Conservation (phyloP, 2,329 filamentous ascomycete species). For the Sordariomycetes sp. region DNA sequence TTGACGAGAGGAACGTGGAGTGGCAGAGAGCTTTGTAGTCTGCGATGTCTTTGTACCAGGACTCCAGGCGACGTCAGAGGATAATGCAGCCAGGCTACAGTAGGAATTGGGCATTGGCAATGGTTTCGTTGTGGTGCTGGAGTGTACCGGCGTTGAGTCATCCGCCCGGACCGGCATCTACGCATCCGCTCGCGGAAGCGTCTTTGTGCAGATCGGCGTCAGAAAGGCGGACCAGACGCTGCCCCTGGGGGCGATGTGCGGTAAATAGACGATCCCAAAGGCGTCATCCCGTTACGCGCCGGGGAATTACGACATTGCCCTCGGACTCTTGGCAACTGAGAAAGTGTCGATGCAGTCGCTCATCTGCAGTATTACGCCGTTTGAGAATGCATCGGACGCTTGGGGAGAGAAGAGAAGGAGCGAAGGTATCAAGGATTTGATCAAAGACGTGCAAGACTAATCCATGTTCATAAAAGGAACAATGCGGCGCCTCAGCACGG, state of each 20-base stretch:
- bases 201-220: constrained; percentile 42
- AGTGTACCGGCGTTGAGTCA: constrained; percentile 9
- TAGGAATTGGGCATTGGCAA: neutral
- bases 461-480: no score
- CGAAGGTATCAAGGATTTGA: constrained; percentile 11
- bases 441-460: constrained; percentile 4
- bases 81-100: constrained; percentile 10
- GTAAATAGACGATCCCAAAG: constrained; percentile 35
- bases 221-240: constrained; percentile 40
- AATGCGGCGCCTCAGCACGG: no score
- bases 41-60: neutral
- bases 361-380: constrained; percentile 1
- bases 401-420: constrained; percentile 9
- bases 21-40: constrained; percentile 14
- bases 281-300: constrained; percentile 36
- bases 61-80: constrained; percentile 7
- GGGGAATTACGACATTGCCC: constrained; percentile 11
- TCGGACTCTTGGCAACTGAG: constrained; percentile 3
- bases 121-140: constrained; percentile 7
- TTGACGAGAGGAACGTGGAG: constrained; percentile 21
- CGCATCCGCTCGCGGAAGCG: constrained; percentile 24
- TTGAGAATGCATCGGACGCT: constrained; percentile 7
- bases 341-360: constrained; percentile 2
- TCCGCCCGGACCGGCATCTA: constrained; percentile 8
- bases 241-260: constrained; percentile 37